Conservation (phyloP, 441 rosid genomes). For the Gossypium aridum region DNA sequence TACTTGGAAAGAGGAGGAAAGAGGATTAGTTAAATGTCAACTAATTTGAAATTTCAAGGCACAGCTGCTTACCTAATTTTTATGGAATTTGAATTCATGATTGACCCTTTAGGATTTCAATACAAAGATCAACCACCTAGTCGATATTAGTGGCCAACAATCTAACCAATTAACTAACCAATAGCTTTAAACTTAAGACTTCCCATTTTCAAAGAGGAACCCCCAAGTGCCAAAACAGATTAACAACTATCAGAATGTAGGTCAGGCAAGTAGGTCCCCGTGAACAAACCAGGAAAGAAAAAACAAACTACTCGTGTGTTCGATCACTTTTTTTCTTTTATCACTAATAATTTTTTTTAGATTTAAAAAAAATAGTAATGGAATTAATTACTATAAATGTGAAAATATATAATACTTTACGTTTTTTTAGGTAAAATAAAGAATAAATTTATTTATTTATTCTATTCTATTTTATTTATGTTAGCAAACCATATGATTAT, state of each 20-base stretch:
- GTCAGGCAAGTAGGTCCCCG: neutral
- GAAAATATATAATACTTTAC: no score
- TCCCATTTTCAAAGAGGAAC: no score
- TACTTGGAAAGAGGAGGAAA: neutral
- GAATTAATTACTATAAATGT: no score
- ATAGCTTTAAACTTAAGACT: neutral
- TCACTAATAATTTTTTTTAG: no score
- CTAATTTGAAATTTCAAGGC: neutral
- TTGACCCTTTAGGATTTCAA: neutral
- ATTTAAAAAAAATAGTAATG: no score
- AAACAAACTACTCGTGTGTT: no score
- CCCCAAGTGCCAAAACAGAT: neutral
- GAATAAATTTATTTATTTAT: no score
- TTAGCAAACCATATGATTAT: no score
- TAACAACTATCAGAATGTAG: neutral
- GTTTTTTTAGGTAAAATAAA: no score
- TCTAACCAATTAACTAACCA: neutral
- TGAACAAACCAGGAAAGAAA: neutral
- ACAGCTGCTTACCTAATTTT: neutral
- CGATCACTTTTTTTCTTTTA: no score
- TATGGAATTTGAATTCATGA: neutral
- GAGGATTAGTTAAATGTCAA: neutral
- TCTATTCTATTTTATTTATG: no score
- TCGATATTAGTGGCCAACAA: neutral
- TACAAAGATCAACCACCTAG: neutral